A percentile compares a stretch with the other conserved stretches of the same genome.
Conservation (phyloP, 257 asterid genomes). For the Fraxinus quadrangulata region DNA sequence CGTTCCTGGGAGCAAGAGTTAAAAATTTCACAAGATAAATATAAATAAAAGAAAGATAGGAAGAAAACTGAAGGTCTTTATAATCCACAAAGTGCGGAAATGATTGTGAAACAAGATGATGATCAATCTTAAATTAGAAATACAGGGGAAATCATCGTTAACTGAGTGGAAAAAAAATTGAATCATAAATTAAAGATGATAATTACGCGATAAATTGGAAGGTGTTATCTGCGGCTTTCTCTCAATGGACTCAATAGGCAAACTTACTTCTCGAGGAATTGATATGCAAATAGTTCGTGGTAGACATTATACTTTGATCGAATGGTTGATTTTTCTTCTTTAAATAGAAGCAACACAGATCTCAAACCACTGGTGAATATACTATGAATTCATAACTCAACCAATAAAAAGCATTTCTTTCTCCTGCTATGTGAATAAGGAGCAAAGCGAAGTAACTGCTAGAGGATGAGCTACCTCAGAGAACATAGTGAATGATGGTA, state of each 20-base stretch:
- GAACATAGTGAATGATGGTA: background rate
- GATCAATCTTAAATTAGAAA: background rate
- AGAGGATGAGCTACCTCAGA: background rate
- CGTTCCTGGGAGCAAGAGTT: background rate
- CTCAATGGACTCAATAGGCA: background rate
- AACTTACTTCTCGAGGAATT: background rate
- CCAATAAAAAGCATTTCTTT: background rate
- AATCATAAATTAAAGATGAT: background rate
- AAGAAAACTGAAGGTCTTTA: background rate
- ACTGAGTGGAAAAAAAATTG: background rate
- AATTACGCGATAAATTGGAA: background rate
- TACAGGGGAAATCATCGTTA: background rate
- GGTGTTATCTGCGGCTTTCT: background rate
- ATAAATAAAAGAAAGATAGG: background rate
- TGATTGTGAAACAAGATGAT: background rate
- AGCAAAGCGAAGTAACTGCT: background rate
- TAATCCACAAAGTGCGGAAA: background rate
- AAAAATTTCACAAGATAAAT: background rate
- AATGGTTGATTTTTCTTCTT: background rate
- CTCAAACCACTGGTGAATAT: background rate
- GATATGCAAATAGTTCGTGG: background rate
- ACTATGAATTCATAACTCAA: background rate
- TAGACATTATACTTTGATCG: background rate
- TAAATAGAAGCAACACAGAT: background rate
- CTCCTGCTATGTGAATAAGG: background rate